Evolutionary conservation across 1,284 basidiomycete species (phyloP).

Genomic region (Ceratobasidium sp.): DNA sequence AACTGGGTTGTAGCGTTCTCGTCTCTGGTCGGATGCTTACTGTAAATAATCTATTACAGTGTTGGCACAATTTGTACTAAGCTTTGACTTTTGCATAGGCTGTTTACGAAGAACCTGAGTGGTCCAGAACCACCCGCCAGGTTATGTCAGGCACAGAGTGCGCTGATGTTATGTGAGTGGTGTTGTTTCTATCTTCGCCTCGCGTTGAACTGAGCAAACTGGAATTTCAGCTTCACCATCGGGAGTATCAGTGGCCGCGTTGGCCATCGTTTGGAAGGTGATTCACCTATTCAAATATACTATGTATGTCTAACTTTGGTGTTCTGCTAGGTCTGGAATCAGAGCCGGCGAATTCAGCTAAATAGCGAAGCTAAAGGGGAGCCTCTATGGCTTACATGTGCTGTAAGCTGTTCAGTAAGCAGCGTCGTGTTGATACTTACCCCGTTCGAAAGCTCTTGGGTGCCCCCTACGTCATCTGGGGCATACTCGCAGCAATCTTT

Average conservation of each 20-base stretch:
- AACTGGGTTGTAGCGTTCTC: neutral
- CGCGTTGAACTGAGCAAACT: neutral
- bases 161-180: slow-evolving; percentile 22
- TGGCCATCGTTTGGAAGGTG: slow-evolving; percentile 32
- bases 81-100: neutral
- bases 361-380: slow-evolving; percentile 7
- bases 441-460: slow-evolving; percentile 11
- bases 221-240: slow-evolving; percentile 5
- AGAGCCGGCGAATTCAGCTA: slow-evolving; percentile 11
- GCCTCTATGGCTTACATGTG: slow-evolving; percentile 10
- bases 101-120: slow-evolving; percentile 11
- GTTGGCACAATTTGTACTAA: neutral
- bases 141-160: slow-evolving; percentile 31
- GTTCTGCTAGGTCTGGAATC: slow-evolving; percentile 24
- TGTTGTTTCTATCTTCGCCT: no score
- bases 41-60: neutral
- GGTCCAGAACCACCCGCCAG: slow-evolving; percentile 7
- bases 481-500: neutral
- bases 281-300: neutral
- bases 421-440: neutral
- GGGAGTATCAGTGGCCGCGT: slow-evolving; percentile 17
- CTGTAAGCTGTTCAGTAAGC: neutral
- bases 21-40: neutral
- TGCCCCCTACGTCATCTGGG: slow-evolving; percentile 16
- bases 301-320: neutral